Conservation (phyloP, 345 rosid species). For the Eucalyptus leucophloia region DNA sequence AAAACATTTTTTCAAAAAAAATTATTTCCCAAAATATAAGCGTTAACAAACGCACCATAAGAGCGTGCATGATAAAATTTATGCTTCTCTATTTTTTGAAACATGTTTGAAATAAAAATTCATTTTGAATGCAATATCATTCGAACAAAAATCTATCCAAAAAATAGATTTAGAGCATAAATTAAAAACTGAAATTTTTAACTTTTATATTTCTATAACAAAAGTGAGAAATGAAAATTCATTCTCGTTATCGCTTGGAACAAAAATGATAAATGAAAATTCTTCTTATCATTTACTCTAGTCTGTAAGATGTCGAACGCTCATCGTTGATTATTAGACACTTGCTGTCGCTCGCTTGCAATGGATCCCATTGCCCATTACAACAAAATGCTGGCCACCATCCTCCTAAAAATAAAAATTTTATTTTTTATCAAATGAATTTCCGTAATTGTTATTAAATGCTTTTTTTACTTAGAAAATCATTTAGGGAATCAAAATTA, state of each 20-base stretch:
- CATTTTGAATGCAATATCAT: rapidly evolving
- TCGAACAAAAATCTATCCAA: rapidly evolving
- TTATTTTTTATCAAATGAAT: no score
- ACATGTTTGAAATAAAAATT: no score
- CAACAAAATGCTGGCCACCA: rapidly evolving
- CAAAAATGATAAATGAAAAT: no score
- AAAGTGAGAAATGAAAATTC: no score
- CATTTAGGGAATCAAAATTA: rapidly evolving
- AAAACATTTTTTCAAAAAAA: no score
- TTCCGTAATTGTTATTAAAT: rapidly evolving
- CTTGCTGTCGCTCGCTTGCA: rapidly evolving
- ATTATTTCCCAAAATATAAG: rapidly evolving
- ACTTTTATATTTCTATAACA: no score
- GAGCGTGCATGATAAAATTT: no score
- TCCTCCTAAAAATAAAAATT: rapidly evolving
- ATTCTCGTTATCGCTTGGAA: rapidly evolving
- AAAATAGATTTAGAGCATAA: rapidly evolving
- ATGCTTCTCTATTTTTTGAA: rapidly evolving
- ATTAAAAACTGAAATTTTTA: no score
- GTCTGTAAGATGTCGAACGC: rapidly evolving
- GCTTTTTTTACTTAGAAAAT: rapidly evolving
- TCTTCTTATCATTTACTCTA: no score
- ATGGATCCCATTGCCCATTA: no score
- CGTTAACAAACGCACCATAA: no score
- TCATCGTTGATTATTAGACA: rapidly evolving